Conservation (phyloP, 129 eudicot genomes). For the carrot (Daucus carota) region DNA sequence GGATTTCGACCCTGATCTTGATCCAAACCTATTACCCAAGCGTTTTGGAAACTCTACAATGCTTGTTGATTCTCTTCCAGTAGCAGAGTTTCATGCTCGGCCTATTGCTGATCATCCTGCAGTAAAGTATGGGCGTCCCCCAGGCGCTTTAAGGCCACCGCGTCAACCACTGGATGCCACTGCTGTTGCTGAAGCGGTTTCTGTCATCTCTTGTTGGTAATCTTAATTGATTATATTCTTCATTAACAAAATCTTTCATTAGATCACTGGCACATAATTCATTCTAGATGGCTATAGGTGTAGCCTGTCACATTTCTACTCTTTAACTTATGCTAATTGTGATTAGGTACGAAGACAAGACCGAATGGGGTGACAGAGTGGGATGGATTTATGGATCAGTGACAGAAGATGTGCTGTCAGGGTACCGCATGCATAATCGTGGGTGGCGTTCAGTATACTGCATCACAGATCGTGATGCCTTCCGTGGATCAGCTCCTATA, state of each 20-base stretch:
- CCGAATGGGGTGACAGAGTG: slow-evolving; percentile 65
- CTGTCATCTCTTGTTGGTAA: slow-evolving; percentile 89
- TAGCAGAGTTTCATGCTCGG: slow-evolving; percentile 81
- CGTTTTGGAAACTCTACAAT: slow-evolving; percentile 79
- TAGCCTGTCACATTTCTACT: not conserved
- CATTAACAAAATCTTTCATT: not conserved
- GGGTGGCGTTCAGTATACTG: slow-evolving; percentile 68
- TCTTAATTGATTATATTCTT: not conserved
- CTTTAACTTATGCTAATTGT: not conserved
- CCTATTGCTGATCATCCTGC: slow-evolving; percentile 92
- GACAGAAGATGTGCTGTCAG: slow-evolving; percentile 63
- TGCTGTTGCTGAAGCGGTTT: slow-evolving; percentile 82
- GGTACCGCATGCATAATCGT: slow-evolving; percentile 62
- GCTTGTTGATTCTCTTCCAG: slow-evolving; percentile 57
- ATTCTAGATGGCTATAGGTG: not conserved
- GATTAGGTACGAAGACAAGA: slow-evolving; percentile 53
- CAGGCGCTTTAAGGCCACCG: slow-evolving; percentile 52
- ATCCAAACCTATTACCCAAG: slow-evolving; percentile 57
- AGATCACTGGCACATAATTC: not conserved
- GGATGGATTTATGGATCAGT: slow-evolving; percentile 73
- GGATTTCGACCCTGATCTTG: slow-evolving; percentile 74
- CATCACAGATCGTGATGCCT: slow-evolving; percentile 46
- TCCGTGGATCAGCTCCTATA: slow-evolving; percentile 58
- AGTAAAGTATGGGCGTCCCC: slow-evolving; percentile 74
- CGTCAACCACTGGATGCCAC: slow-evolving; percentile 76